phyloP scores from a whole-genome alignment of 805 yeast species.

The Candida tibetensis region DNA sequence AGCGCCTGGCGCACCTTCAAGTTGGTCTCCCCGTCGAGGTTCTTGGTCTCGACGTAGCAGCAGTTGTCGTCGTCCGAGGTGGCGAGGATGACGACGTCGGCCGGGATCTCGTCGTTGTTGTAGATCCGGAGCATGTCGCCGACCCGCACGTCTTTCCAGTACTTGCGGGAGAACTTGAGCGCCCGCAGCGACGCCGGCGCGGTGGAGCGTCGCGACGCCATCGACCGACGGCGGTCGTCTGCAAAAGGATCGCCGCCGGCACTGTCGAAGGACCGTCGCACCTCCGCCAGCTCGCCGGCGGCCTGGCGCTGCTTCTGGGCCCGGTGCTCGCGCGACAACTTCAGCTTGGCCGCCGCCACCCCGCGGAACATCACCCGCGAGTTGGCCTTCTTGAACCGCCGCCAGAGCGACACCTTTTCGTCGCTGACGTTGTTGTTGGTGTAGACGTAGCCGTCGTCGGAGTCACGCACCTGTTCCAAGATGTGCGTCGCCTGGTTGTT shows the following conservation, averaged over 20 bases:
- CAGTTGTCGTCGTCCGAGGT: constrained; percentile 70
- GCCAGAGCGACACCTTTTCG: constrained; percentile 66
- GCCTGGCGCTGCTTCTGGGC: constrained; percentile 19
- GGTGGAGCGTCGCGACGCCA: too few relatives aligned
- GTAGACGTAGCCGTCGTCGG: constrained; percentile 23
- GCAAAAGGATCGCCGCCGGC: constrained; percentile 7
- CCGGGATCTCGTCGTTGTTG: constrained; percentile 75
- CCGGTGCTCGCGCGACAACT: constrained; percentile 35
- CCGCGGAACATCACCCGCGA: constrained; percentile 27
- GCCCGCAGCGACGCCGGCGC: constrained; percentile 10
- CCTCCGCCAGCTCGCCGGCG: constrained; percentile 5
- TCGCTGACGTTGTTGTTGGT: constrained; percentile 59
- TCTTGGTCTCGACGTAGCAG: constrained; percentile 67
- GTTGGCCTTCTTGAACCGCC: constrained; percentile 59
- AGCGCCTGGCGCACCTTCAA: constrained; percentile 73
- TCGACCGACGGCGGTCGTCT: background rate
- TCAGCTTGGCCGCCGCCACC: constrained; percentile 26
- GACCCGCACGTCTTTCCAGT: constrained; percentile 72
- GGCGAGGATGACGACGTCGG: constrained; percentile 65
- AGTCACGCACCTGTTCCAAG: constrained; percentile 43
- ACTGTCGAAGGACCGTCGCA: constrained; percentile 29
- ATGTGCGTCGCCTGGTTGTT: constrained; percentile 74
- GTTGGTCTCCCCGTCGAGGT: constrained; percentile 75
- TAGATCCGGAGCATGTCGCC: constrained; percentile 70
- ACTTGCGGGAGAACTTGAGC: constrained; percentile 29